Evolutionary conservation across 495 filamentous ascomycete species (phyloP).

Genomic region (Usnea hakonensis): DNA sequence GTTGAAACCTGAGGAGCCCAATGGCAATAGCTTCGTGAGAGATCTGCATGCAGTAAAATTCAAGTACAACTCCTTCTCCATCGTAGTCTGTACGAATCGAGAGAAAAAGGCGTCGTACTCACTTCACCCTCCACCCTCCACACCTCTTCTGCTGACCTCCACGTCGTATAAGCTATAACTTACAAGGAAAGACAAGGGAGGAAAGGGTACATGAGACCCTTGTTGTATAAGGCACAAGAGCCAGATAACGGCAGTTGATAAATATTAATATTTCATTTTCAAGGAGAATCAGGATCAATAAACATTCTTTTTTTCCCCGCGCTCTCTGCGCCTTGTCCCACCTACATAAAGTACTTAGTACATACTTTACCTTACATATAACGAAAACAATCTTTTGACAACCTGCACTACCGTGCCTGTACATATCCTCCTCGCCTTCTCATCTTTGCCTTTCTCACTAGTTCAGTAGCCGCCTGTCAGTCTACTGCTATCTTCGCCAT

Average conservation of each 20-base stretch:
- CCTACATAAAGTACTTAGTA: too few species aligned
- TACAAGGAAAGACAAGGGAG: too few species aligned
- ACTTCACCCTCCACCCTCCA: too few species aligned
- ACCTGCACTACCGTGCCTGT: background rate
- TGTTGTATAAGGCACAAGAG: too few species aligned
- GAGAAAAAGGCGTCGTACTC: background rate
- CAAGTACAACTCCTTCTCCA: too few species aligned
- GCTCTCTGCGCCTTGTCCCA: background rate
- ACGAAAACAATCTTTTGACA: background rate
- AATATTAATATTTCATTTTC: too few species aligned
- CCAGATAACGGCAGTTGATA: too few species aligned
- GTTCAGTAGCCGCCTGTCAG: constrained; percentile 1
- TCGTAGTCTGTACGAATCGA: background rate
- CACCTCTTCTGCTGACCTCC: too few species aligned
- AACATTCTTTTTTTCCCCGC: constrained; percentile 2
- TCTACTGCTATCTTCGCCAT: background rate
- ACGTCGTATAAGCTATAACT: too few species aligned
- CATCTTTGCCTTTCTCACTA: background rate
- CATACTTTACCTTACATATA: too few species aligned
- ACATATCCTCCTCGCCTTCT: background rate
- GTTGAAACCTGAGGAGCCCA: background rate
- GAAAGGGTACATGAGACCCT: too few species aligned
- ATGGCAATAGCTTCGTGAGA: background rate
- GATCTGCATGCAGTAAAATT: constrained; percentile 1
- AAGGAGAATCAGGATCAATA: constrained; percentile 6